A percentile compares a stretch with the other conserved stretches of the same genome.
Conservation (phyloP, 2,329 filamentous ascomycete genomes). For the Fusarium clavum region DNA sequence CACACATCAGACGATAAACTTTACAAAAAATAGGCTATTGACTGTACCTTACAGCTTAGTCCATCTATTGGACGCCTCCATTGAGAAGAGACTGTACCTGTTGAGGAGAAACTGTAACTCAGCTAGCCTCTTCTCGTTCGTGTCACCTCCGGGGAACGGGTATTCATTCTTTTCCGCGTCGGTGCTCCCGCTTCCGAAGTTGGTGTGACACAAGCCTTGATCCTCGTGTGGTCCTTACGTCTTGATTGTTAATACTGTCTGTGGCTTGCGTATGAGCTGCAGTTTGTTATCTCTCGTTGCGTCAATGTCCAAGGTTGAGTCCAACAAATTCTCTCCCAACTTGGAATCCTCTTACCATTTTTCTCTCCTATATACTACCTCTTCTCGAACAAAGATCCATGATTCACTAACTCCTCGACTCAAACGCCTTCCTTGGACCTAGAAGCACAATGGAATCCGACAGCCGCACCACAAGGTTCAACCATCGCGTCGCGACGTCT, state of each 20-base stretch:
- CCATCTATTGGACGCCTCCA: background rate
- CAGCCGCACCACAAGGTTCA: slow-evolving; percentile 1
- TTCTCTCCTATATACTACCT: background rate
- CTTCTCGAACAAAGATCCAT: no score
- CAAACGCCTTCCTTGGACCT: background rate
- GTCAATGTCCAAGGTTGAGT: background rate
- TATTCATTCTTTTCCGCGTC: background rate
- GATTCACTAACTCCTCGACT: background rate
- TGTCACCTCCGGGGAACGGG: background rate
- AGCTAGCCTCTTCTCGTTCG: background rate
- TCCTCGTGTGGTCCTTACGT: background rate
- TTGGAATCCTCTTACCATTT: background rate
- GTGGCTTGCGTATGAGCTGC: background rate
- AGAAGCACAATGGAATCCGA: slow-evolving; percentile 14
- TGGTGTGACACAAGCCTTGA: background rate
- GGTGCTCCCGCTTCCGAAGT: background rate
- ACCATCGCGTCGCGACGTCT: slow-evolving; percentile 9
- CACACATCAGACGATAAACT: background rate
- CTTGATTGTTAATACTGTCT: background rate
- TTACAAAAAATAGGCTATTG: background rate
- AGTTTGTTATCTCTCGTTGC: background rate
- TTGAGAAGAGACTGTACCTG: background rate
- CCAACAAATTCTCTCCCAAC: background rate
- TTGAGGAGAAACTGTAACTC: background rate
- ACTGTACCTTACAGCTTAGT: background rate